Conservation (phyloP, 129 eudicot genomes). For the Escallonia rubra region DNA sequence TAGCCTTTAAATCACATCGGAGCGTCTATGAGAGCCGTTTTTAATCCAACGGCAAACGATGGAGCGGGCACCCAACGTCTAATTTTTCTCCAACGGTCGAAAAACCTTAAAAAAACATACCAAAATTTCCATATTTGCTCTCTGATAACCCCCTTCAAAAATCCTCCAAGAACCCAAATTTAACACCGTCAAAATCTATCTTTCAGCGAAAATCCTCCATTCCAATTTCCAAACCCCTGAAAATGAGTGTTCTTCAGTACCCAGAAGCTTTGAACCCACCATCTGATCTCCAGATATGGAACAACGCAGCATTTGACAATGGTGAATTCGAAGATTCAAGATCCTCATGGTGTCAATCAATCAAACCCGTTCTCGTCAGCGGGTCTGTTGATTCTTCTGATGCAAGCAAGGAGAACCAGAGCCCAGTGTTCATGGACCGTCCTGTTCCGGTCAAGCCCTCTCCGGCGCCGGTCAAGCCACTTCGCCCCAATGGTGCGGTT, state of each 20-base stretch:
- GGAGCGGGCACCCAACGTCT: slow-evolving; percentile 52
- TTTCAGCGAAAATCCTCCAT: not conserved
- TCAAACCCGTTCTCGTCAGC: slow-evolving; percentile 23
- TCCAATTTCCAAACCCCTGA: not conserved
- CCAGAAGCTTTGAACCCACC: slow-evolving; percentile 38
- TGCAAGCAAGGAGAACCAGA: slow-evolving; percentile 72
- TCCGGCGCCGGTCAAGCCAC: slow-evolving; percentile 24
- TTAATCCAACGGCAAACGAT: slow-evolving; percentile 31
- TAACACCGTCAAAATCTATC: not conserved
- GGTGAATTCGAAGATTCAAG: slow-evolving; percentile 19
- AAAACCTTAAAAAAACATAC: slow-evolving; percentile 22
- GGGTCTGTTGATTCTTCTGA: slow-evolving; percentile 52
- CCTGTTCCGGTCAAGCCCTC: slow-evolving; percentile 13
- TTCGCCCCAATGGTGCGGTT: slow-evolving; percentile 13
- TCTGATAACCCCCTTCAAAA: slow-evolving; percentile 14
- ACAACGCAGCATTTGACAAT: slow-evolving; percentile 81
- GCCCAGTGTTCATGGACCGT: slow-evolving; percentile 25
- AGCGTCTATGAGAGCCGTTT: slow-evolving; percentile 48
- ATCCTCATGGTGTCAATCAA: slow-evolving; percentile 28
- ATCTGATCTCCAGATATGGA: slow-evolving; percentile 70
- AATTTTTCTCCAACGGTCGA: slow-evolving; percentile 70
- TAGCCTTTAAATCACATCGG: slow-evolving; percentile 41
- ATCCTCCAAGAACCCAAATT: not conserved
- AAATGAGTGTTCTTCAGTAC: slow-evolving; percentile 62
- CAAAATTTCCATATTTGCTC: slow-evolving; percentile 11